These are phyloP conservation scores for Gracilaria domingensis DNA, from an alignment of 23 red algal genomes.

Conservation along the genomic window DNA sequence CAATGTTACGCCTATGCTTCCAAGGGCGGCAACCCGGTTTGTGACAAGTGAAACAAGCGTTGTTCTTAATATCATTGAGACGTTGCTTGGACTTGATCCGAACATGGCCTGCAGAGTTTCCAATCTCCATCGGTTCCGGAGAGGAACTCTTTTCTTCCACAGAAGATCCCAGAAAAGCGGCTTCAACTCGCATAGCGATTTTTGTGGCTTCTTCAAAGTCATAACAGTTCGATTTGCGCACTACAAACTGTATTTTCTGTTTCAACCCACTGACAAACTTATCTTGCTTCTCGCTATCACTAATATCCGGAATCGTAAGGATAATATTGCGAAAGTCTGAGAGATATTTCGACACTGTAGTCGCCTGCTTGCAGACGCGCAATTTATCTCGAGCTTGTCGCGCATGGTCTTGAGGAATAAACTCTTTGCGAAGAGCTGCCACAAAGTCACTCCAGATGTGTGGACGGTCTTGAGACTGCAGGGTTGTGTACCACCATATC, in stretches of 20 bases:
- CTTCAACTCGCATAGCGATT: constrained; percentile 24
- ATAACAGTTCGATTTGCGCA: constrained; percentile 11
- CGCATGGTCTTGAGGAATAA: constrained; percentile 32
- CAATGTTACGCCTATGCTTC: constrained; percentile 18
- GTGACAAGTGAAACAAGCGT: constrained; percentile 38
- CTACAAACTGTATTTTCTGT: constrained; percentile 18
- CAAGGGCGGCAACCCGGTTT: constrained; percentile 24
- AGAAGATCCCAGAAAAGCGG: constrained; percentile 8
- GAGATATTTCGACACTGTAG: constrained; percentile 23
- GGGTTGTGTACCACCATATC: constrained; percentile 11
- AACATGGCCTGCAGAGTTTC: constrained; percentile 7
- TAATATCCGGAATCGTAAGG: constrained; percentile 32
- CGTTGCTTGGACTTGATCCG: neutral
- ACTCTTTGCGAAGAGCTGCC: neutral
- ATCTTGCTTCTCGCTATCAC: neutral
- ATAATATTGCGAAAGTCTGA: constrained; percentile 38
- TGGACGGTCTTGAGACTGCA: neutral
- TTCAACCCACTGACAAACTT: constrained; percentile 26
- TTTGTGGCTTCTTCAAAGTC: constrained; percentile 23
- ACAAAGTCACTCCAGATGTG: constrained; percentile 7
- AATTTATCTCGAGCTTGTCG: constrained; percentile 16
- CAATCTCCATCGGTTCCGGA: constrained; percentile 37
- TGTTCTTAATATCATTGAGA: constrained; percentile 7
- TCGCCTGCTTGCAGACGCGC: neutral
- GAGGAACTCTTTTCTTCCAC: neutral